These are phyloP conservation scores for Orychophragmus violaceus DNA, from an alignment of 345 rosid genomes.

Conservation along the genomic window DNA sequence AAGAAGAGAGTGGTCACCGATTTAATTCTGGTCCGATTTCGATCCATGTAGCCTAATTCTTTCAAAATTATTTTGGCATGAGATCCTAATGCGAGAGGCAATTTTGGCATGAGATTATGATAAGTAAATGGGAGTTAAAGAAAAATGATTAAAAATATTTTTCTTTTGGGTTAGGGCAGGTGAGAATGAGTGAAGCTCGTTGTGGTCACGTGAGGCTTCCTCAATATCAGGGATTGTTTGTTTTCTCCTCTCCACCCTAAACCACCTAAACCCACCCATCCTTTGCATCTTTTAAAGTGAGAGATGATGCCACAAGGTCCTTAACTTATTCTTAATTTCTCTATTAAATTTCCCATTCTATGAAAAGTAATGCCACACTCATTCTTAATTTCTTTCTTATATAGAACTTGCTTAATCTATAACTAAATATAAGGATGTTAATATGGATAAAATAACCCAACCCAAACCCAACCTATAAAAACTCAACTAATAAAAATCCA, in stretches of 20 bases:
- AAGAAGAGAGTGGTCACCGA: no score
- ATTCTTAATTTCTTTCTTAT: not conserved
- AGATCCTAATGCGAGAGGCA: not conserved
- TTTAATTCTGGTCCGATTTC: no score
- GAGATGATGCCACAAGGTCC: not conserved
- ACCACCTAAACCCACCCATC: constrained; percentile 27
- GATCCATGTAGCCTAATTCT: no score
- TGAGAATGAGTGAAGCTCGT: constrained; percentile 27
- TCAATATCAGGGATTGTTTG: constrained; percentile 31
- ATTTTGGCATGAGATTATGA: not conserved
- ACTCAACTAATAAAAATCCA: no score
- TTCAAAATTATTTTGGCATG: not conserved
- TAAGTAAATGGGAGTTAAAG: not conserved
- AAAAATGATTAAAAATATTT: not conserved
- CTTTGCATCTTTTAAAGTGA: not conserved
- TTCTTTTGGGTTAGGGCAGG: no score
- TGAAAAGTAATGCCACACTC: not conserved
- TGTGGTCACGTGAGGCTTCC: constrained; percentile 33
- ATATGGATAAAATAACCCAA: no score
- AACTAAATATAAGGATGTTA: no score
- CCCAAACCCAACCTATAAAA: no score
- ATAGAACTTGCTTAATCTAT: not conserved
- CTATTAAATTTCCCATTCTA: no score
- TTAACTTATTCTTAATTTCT: not conserved
- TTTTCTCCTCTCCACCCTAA: constrained; percentile 18